A percentile compares a stretch with the other conserved stretches of the same genome.
Evolutionary conservation across 179 eudicot genomes (phyloP).

Genomic region (Silene coronaria): DNA sequence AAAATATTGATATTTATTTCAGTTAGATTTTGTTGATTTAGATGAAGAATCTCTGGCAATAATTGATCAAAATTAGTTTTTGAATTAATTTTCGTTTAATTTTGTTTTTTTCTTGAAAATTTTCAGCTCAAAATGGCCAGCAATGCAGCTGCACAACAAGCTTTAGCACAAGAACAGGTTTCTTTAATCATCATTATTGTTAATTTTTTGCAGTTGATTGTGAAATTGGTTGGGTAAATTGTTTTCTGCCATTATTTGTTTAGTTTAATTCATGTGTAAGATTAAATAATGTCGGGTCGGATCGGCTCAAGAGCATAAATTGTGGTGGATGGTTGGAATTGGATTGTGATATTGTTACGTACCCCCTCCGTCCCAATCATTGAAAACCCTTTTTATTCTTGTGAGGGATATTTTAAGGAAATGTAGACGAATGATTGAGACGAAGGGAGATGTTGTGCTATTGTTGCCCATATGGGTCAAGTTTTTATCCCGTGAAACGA

Average conservation of each 20-base stretch:
- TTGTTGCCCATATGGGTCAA: not conserved
- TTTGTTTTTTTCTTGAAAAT: not conserved
- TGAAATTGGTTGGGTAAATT: not conserved
- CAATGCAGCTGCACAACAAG: constrained; percentile 17
- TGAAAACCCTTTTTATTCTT: no score
- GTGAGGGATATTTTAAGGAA: no score
- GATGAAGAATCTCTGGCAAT: not conserved
- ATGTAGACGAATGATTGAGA: no score
- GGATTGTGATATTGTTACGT: not conserved
- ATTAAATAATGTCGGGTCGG: not conserved
- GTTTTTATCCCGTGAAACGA: not conserved
- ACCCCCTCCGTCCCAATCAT: no score
- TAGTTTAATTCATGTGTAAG: not conserved
- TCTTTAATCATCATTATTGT: not conserved
- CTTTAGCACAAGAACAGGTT: constrained; percentile 46
- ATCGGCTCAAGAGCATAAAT: not conserved
- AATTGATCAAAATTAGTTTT: not conserved
- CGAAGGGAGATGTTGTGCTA: no score
- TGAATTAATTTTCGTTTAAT: not conserved
- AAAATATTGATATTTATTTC: constrained; percentile 11
- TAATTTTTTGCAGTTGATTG: not conserved
- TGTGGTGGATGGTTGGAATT: not conserved
- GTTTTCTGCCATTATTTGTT: not conserved
- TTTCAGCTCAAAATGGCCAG: constrained; percentile 33
- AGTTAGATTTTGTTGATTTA: not conserved